These are phyloP conservation scores for Penicillium sp. DNA, from an alignment of 2,329 filamentous ascomycete genomes.

Conservation along the genomic window DNA sequence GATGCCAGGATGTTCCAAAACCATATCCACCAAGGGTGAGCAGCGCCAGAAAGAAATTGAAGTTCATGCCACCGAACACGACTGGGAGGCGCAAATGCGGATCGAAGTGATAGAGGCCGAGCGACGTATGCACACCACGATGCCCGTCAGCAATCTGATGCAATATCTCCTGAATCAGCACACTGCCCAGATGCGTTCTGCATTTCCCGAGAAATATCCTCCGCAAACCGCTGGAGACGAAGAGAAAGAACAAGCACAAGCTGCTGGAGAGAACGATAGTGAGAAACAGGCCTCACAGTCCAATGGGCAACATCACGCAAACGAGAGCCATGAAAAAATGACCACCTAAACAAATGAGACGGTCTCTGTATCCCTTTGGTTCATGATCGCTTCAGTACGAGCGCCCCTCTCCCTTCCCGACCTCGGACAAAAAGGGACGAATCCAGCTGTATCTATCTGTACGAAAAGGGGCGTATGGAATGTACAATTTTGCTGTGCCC, in stretches of 20 bases:
- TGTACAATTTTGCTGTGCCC: no score
- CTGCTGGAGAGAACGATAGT: background rate
- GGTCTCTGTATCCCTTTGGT: no score
- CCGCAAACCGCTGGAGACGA: slow-evolving; percentile 1
- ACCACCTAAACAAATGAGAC: no score
- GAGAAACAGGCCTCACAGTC: background rate
- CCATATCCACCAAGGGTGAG: slow-evolving; percentile 10
- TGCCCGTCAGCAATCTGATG: slow-evolving; percentile 21
- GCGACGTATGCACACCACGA: slow-evolving; percentile 18
- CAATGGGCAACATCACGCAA: background rate
- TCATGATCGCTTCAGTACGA: no score
- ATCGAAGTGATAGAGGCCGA: slow-evolving; percentile 21
- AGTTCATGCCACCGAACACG: slow-evolving; percentile 19
- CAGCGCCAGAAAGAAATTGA: slow-evolving; percentile 18
- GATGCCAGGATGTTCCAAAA: slow-evolving; percentile 17
- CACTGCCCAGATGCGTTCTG: slow-evolving; percentile 19
- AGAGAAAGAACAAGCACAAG: background rate
- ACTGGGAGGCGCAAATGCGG: slow-evolving; percentile 22
- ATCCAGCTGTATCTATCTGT: no score
- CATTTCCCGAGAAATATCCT: slow-evolving; percentile 19
- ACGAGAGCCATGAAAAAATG: no score
- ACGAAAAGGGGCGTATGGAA: no score
- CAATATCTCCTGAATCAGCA: slow-evolving; percentile 19
- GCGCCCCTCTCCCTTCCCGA: no score
- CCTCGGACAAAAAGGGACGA: no score